A percentile compares a stretch with the other conserved stretches of the same genome.
Conservation (phyloP, 2,329 filamentous ascomycete genomes). For the Colletotrichum kahawae region DNA sequence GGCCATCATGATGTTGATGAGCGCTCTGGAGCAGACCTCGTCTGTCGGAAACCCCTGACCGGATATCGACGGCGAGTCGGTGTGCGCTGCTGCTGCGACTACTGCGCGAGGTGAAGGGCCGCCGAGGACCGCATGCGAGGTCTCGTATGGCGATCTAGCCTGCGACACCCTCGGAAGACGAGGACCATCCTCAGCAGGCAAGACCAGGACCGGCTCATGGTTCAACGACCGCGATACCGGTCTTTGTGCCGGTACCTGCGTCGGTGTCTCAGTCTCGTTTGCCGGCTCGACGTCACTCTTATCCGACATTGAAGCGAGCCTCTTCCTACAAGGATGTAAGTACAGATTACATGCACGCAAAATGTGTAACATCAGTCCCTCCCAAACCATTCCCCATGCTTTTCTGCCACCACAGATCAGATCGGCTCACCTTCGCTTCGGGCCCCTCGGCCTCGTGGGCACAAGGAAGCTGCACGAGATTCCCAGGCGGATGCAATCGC, state of each 20-base stretch:
- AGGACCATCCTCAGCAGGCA: not conserved
- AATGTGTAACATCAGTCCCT: not conserved
- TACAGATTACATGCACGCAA: not conserved
- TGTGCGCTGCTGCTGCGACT: not conserved
- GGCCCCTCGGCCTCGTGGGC: conserved; percentile 27
- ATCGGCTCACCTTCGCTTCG: conserved; percentile 25
- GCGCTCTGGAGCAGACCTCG: conserved; percentile 28
- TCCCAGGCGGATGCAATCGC: conserved; percentile 24
- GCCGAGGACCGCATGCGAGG: not conserved
- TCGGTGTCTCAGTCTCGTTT: not conserved
- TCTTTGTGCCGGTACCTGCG: not conserved
- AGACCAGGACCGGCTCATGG: not conserved
- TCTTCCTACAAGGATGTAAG: conserved; percentile 5
- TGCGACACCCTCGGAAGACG: not conserved
- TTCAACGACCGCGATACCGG: not conserved
- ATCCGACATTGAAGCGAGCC: conserved; percentile 9
- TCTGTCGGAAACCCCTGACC: conserved; percentile 25
- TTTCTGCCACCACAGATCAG: not conserved
- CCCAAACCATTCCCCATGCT: not conserved
- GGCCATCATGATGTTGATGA: conserved; percentile 26
- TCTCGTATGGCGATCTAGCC: not conserved
- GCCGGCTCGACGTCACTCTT: not conserved
- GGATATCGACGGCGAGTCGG: not conserved
- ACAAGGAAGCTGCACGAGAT: conserved; percentile 27
- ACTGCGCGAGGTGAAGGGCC: not conserved